Evolutionary conservation across 2,329 filamentous ascomycete species (phyloP).

Genomic region (Claviceps sp.): DNA sequence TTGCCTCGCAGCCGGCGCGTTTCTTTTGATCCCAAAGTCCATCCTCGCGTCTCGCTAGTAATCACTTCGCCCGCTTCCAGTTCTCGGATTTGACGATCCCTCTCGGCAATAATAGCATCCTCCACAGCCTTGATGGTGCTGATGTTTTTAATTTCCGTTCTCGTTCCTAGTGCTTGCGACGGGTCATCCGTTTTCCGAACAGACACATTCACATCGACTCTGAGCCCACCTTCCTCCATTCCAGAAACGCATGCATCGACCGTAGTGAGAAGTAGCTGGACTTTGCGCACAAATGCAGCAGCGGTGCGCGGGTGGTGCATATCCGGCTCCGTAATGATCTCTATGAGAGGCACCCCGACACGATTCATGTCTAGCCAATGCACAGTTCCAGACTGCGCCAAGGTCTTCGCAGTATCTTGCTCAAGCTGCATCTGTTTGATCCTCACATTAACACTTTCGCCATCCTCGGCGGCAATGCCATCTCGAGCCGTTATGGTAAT

Average conservation of each 20-base stretch:
- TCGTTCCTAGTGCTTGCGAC: conserved; percentile 50
- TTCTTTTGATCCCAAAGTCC: conserved; percentile 72
- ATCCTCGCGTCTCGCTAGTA: conserved; percentile 81
- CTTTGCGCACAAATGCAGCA: conserved; percentile 76
- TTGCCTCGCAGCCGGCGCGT: conserved; percentile 78
- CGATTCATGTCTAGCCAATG: conserved; percentile 90
- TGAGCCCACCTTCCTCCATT: conserved; percentile 83
- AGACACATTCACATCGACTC: conserved; percentile 93
- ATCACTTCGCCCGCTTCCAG: conserved; percentile 63
- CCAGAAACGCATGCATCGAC: conserved; percentile 80
- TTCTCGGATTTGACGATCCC: conserved; percentile 73
- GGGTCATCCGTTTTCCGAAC: conserved; percentile 47
- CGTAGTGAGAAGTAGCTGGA: conserved; percentile 65
- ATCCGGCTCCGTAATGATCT: conserved; percentile 86
- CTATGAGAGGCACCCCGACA: conserved; percentile 78
- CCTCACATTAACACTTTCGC: conserved; percentile 55
- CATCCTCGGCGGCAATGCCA: conserved; percentile 64
- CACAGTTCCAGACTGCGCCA: conserved; percentile 57
- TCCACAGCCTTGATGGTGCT: conserved; percentile 92
- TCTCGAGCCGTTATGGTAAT: conserved; percentile 63
- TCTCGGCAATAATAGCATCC: conserved; percentile 83
- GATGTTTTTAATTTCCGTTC: conserved; percentile 95
- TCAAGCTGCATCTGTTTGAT: conserved; percentile 96
- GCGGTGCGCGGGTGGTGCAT: conserved; percentile 81
- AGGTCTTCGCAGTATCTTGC: conserved; percentile 93